Evolutionary conservation across 1,139 yeast species (phyloP), one percentile per base, ranked within the genome.

Genomic region (Fermentozyma sake): DNA sequence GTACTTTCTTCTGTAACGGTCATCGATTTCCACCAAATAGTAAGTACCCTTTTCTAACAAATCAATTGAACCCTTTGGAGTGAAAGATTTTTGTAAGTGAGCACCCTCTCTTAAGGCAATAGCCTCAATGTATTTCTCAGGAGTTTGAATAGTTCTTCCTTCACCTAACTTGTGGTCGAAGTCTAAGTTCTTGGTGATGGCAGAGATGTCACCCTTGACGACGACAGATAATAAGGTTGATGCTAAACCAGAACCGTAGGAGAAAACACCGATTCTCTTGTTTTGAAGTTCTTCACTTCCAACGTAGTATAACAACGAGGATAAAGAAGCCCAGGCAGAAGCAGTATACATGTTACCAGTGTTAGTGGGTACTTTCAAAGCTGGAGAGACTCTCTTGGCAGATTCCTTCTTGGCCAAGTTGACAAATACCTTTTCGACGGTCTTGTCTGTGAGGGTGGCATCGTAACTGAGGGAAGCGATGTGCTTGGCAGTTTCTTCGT

Each of bases 301-400:
- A 39, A 80, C 84, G 51, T 68, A 81, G 54, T 74, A 77, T 46
- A 93, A 68, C 39, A 86, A 66, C 10, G 98, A 89, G 18, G 91
- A 74, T 38, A 93, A 72, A 7, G 96, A 76, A 24, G 94, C 80
- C 76, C 86, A 93, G 30, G 87, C 78, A 23, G 96, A 85, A 39
- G 93, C 98, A 26, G 97, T 86, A 73, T 93, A 93, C 89, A 89
- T 84, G 73, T 93, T 93, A 64, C 99, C 99, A 39, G 95, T 87
- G 65, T 91, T 89, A 44, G 97, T 91, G 50, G 98, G 93, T 26
- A 89, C 89, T 44, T 66, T 69, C 57, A 91, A 69, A 17, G 95
- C 78, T 18, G 96, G 94, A 29, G 69, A 70, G 33, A 93, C 87
- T 57, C 89, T 76, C 51, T 70, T 71, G 41, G 75, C 73, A 38